Evolutionary conservation across 345 rosid genomes (phyloP).

Genomic region (Eucalyptus lansdowneana): DNA sequence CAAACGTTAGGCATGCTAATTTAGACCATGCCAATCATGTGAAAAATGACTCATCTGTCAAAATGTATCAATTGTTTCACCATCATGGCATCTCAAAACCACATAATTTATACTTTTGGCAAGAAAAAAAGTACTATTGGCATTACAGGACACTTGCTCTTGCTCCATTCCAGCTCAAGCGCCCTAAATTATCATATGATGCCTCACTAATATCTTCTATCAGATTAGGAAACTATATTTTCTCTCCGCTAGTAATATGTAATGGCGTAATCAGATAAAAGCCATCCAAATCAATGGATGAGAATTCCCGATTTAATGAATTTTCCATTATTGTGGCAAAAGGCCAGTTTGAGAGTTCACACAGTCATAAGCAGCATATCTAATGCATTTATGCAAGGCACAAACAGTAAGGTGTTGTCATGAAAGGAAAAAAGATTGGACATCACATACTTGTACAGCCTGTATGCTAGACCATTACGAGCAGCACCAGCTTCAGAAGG

Average conservation of each 20-base stretch:
- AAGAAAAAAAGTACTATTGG: not conserved
- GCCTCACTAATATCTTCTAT: not conserved
- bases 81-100: not conserved
- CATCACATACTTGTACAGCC: slow-evolving; percentile 73
- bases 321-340: not conserved
- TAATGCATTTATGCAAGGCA: not conserved
- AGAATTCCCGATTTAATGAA: not conserved
- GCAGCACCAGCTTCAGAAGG: slow-evolving; percentile 85
- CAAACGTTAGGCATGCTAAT: not conserved
- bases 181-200: not conserved
- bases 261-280: not conserved
- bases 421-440: not conserved
- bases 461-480: slow-evolving; percentile 71
- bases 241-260: accelerated
- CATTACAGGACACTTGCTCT: not conserved
- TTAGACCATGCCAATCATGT: not conserved
- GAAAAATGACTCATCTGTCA: not conserved
- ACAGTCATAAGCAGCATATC: not conserved
- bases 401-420: not conserved
- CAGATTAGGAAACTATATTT: not conserved
- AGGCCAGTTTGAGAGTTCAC: not conserved
- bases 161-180: not conserved
- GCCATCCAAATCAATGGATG: not conserved
- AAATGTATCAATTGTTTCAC: not conserved
- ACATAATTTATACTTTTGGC: not conserved